Evolutionary conservation across 345 rosid genomes (phyloP).

Genomic region (Angophora floribunda): DNA sequence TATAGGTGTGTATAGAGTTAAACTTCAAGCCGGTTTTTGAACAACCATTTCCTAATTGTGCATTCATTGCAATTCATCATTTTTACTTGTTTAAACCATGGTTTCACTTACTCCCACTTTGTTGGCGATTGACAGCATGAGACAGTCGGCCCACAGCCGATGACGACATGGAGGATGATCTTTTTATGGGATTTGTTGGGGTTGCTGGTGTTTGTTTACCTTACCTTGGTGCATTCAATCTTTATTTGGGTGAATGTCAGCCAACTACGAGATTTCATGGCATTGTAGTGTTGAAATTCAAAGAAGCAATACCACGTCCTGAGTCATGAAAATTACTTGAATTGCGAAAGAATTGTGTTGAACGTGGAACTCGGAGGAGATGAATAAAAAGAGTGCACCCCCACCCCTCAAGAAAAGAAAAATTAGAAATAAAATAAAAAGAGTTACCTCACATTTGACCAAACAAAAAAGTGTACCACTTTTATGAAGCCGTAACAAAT

Average conservation of each 20-base stretch:
- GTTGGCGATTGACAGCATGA: neutral
- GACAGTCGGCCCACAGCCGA: fast-evolving
- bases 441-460: neutral
- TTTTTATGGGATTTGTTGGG: fast-evolving
- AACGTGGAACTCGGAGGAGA: neutral
- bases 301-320: neutral
- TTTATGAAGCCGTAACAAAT: neutral
- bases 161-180: neutral
- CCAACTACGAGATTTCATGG: neutral
- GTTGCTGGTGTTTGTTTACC: neutral
- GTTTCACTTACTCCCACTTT: neutral
- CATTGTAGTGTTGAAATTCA: neutral
- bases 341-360: neutral
- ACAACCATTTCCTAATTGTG: neutral
- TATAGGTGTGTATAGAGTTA: neutral
- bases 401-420: too few relatives aligned
- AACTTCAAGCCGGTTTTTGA: neutral
- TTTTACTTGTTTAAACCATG: neutral
- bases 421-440: neutral
- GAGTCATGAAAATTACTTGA: neutral
- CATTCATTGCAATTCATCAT: neutral
- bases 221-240: neutral
- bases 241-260: neutral
- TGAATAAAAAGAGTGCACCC: too few relatives aligned
- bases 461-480: neutral